These are phyloP conservation scores for Hexamita inflata DNA, from an alignment of 208 protist species.

Conservation along the genomic window DNA sequence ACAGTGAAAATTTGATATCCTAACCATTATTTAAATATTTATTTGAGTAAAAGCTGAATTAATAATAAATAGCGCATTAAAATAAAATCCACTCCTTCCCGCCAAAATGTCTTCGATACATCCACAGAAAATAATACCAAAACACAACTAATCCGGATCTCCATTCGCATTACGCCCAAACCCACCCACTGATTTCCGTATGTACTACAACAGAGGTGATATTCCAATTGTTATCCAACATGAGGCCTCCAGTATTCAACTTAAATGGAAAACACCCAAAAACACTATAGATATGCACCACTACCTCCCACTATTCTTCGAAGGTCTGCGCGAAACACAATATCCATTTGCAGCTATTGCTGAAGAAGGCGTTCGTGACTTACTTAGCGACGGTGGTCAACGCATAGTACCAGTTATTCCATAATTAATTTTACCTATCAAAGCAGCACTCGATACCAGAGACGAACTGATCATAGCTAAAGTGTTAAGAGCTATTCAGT, in stretches of 20 bases:
- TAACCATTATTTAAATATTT: too few species aligned
- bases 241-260: constrained; percentile 59
- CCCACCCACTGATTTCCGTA: constrained; percentile 23
- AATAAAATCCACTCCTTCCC: too few species aligned
- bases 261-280: constrained; percentile 83
- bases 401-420: constrained; percentile 89
- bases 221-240: constrained; percentile 83
- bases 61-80: too few species aligned
- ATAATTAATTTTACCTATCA: constrained; percentile 92
- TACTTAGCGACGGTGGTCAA: constrained; percentile 69
- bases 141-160: too few species aligned
- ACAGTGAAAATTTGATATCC: too few species aligned
- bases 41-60: too few species aligned
- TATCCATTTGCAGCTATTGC: constrained; percentile 86
- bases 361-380: constrained; percentile 68
- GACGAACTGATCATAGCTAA: constrained; percentile 75
- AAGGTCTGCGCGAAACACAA: constrained; percentile 80
- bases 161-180: constrained; percentile 3
- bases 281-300: constrained; percentile 91
- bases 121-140: too few species aligned
- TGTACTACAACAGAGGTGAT: constrained; percentile 63
- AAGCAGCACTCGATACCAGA: constrained; percentile 85
- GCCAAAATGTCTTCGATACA: too few species aligned
- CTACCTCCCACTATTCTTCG: constrained; percentile 95
- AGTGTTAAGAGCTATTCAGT: constrained; percentile 76